Evolutionary conservation across 129 eudicot genomes (phyloP).

Genomic region (Flaveria bidentis): DNA sequence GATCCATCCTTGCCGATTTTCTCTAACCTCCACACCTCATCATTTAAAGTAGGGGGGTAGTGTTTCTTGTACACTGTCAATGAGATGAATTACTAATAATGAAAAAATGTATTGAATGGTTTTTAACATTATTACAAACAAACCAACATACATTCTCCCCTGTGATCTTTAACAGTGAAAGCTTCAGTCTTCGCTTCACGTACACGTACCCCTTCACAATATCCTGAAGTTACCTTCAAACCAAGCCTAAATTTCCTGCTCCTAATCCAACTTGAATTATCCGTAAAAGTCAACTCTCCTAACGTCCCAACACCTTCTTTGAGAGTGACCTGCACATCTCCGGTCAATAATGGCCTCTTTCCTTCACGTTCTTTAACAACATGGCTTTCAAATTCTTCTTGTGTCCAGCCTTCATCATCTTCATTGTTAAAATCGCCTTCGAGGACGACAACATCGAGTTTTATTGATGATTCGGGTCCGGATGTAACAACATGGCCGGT

Average conservation of each 20-base stretch:
- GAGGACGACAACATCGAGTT: constrained; percentile 76
- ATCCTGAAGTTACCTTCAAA: constrained; percentile 73
- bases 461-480: constrained; percentile 73
- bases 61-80: constrained; percentile 83
- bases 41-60: constrained; percentile 80
- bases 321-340: constrained; percentile 73
- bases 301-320: constrained; percentile 92
- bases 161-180: constrained; percentile 82
- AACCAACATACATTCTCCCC: constrained; percentile 78
- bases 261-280: constrained; percentile 93
- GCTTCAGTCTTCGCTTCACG: constrained; percentile 94
- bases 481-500: constrained; percentile 69
- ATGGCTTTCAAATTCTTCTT: constrained; percentile 83
- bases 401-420: constrained; percentile 81
- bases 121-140: background rate
- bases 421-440: constrained; percentile 94
- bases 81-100: background rate
- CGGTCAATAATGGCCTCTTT: constrained; percentile 74
- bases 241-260: constrained; percentile 92
- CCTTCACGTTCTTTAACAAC: constrained; percentile 93
- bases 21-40: constrained; percentile 94
- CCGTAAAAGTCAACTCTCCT: constrained; percentile 88
- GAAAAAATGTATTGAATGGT: background rate
- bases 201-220: constrained; percentile 71
- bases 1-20: constrained; percentile 97